phyloP scores from a whole-genome alignment of 1,284 basidiomycete genomes.

The Puccinia coronata region DNA sequence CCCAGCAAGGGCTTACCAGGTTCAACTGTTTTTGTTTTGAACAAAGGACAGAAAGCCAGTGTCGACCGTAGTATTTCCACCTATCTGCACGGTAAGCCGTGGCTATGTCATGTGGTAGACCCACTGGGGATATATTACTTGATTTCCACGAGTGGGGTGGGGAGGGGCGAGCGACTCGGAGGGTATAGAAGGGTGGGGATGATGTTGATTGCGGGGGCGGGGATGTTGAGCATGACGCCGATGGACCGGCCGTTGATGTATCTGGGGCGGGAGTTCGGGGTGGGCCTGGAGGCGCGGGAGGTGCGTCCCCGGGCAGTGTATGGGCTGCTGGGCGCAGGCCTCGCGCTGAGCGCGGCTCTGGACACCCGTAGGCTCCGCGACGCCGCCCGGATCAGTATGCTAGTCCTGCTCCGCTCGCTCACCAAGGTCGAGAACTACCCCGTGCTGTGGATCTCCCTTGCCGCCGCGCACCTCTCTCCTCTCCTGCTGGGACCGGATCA shows the following conservation, averaged over 20 bases:
- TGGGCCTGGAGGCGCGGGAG: background rate
- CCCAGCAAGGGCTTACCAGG: no score
- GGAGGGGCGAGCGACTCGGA: background rate
- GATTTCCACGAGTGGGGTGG: background rate
- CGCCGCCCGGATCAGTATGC: background rate
- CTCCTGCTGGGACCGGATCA: background rate
- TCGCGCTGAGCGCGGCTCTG: background rate
- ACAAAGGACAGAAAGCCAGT: constrained; percentile 41
- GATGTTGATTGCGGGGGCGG: constrained; percentile 8
- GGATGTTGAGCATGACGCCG: constrained; percentile 26
- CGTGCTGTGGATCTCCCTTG: constrained; percentile 24
- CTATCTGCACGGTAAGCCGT: constrained; percentile 14
- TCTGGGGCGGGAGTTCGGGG: background rate
- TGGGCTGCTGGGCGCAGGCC: constrained; percentile 1
- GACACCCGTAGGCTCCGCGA: background rate
- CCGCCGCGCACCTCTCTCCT: constrained; percentile 7
- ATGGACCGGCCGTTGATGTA: constrained; percentile 22
- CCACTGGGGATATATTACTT: constrained; percentile 15
- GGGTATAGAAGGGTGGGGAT: background rate
- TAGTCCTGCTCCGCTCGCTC: constrained; percentile 32
- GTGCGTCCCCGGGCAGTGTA: constrained; percentile 20
- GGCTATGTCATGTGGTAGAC: constrained; percentile 34
- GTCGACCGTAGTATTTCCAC: background rate
- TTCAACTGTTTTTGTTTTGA: no score
- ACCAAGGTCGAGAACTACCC: constrained; percentile 30